Percentiles rank a stretch among this genome's conserved stretches.
Conservation (phyloP, 768 basidiomycete genomes). For the Tylopilus subfusipes region DNA sequence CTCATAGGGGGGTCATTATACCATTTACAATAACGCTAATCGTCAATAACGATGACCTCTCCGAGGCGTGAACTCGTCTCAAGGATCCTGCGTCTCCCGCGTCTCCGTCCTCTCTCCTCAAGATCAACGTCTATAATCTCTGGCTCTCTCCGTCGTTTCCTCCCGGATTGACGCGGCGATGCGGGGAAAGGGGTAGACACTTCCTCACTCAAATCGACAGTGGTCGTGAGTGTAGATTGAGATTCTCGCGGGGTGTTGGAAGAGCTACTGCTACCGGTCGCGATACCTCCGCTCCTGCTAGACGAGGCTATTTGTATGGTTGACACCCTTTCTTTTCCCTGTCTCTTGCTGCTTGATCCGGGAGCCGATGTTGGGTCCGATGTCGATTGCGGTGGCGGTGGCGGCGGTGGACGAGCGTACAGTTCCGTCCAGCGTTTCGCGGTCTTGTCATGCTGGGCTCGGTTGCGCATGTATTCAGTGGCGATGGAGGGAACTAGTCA, state of each 20-base stretch:
- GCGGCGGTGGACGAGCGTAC: constrained; percentile 53
- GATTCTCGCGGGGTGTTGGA: constrained; percentile 14
- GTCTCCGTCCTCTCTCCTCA: constrained; percentile 26
- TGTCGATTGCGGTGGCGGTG: constrained; percentile 17
- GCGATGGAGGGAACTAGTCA: constrained; percentile 66
- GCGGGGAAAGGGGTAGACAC: constrained; percentile 1
- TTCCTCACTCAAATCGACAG: constrained; percentile 34
- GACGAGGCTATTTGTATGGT: constrained; percentile 2
- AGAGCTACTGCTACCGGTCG: constrained; percentile 13
- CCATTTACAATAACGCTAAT: constrained; percentile 15
- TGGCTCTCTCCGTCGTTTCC: constrained; percentile 36
- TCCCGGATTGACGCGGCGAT: constrained; percentile 14
- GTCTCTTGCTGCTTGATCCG: constrained; percentile 20
- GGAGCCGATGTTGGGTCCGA: constrained; percentile 10
- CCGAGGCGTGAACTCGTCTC: constrained; percentile 18
- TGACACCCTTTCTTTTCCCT: constrained; percentile 36
- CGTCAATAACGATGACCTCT: constrained; percentile 47
- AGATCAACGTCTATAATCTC: constrained; percentile 30
- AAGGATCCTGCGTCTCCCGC: constrained; percentile 18
- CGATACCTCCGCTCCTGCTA: background rate
- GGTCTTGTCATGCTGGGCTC: constrained; percentile 68
- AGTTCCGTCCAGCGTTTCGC: constrained; percentile 76
- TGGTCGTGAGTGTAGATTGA: constrained; percentile 23
- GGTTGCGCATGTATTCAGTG: constrained; percentile 60
- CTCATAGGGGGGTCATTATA: constrained; percentile 1